These are phyloP conservation scores for Cairneyella variabilis DNA, from an alignment of 495 filamentous ascomycete genomes.

Conservation along the genomic window DNA sequence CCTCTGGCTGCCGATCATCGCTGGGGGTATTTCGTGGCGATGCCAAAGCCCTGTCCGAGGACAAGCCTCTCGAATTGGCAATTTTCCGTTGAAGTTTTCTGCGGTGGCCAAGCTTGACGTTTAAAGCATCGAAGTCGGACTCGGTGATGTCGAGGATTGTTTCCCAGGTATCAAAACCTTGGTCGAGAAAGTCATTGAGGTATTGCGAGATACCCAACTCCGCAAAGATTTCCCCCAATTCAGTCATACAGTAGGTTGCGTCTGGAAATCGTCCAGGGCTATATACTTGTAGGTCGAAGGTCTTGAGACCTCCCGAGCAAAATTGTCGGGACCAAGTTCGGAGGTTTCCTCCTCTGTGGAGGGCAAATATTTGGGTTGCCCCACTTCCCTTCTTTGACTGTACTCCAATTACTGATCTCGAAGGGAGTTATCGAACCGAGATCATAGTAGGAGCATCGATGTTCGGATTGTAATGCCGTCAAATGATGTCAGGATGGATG, in stretches of 20 bases:
- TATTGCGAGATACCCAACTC: slow-evolving; percentile 74
- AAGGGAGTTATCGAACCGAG: not conserved
- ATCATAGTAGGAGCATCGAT: slow-evolving; percentile 10
- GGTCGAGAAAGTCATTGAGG: slow-evolving; percentile 61
- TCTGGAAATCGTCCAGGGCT: slow-evolving; percentile 28
- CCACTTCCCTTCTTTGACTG: not conserved
- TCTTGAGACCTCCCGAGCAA: slow-evolving; percentile 22
- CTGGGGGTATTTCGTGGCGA: slow-evolving; percentile 28
- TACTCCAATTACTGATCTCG: not conserved
- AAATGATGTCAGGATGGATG: not conserved
- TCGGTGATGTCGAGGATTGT: slow-evolving; percentile 76
- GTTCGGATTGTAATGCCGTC: not conserved
- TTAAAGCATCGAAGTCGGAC: slow-evolving; percentile 65
- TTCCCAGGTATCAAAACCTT: slow-evolving; percentile 80
- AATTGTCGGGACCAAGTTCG: not conserved
- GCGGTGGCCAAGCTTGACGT: slow-evolving; percentile 75
- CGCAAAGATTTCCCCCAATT: slow-evolving; percentile 56
- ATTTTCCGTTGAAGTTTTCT: slow-evolving; percentile 52
- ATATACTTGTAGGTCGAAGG: slow-evolving; percentile 23
- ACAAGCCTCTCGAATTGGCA: slow-evolving; percentile 54
- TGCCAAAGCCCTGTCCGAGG: slow-evolving; percentile 40
- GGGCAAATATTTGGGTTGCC: not conserved
- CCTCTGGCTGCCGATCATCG: slow-evolving; percentile 20
- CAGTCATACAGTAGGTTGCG: slow-evolving; percentile 44
- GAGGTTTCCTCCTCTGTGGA: not conserved